phyloP scores from a whole-genome alignment of 192 early-diverging fungal genomes.

The Funneliformis mosseae region DNA sequence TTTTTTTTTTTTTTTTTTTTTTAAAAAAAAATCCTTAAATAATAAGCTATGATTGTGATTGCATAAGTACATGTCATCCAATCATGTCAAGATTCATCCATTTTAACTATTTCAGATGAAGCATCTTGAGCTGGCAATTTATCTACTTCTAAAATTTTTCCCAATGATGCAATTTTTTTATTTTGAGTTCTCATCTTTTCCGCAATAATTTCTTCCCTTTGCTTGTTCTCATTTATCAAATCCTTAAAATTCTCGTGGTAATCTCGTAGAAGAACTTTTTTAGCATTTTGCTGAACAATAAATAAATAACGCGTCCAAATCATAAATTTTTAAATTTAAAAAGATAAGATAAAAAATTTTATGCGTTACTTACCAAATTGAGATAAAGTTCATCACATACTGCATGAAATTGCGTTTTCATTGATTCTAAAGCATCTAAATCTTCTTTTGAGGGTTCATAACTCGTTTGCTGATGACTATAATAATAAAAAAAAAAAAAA shows the following conservation, averaged over 20 bases:
- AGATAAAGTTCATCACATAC: background rate
- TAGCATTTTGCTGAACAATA: background rate
- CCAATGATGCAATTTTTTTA: background rate
- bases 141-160: background rate
- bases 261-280: background rate
- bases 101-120: background rate
- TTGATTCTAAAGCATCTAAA: background rate
- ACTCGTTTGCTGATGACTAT: background rate
- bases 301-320: background rate
- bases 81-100: background rate
- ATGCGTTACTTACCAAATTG: background rate
- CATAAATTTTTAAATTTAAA: too few species aligned
- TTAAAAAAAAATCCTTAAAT: too few species aligned
- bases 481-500: background rate
- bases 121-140: background rate
- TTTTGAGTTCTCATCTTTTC: background rate
- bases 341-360: background rate
- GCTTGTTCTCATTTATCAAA: background rate
- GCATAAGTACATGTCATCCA: too few species aligned
- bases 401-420: background rate
- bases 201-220: background rate
- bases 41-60: too few species aligned
- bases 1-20: too few species aligned
- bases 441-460: background rate
- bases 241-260: background rate